Conservation (phyloP, 371 early-diverging fungal species). For the Blakeslea trispora region DNA sequence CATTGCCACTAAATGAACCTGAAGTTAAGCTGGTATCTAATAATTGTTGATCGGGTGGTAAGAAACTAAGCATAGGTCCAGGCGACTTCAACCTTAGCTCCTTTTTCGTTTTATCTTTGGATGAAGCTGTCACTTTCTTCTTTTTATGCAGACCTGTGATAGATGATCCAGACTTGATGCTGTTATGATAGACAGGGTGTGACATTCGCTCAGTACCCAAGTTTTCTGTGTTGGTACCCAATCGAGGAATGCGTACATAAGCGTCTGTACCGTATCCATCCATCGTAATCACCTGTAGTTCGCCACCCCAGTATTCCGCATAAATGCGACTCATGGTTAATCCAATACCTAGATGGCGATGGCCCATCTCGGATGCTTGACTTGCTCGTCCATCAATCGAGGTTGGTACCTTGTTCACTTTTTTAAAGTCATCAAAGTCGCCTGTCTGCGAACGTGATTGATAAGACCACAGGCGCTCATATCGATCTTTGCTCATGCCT, state of each 20-base stretch:
- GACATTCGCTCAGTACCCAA: constrained; percentile 43
- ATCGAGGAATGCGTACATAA: constrained; percentile 70
- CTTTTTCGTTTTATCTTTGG: constrained; percentile 6
- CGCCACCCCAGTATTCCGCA: constrained; percentile 82
- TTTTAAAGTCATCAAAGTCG: constrained; percentile 38
- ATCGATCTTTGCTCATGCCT: constrained; percentile 71
- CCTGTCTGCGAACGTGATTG: constrained; percentile 42
- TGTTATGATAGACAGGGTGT: constrained; percentile 24
- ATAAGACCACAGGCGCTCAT: constrained; percentile 82
- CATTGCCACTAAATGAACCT: constrained; percentile 21
- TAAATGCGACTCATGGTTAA: constrained; percentile 82
- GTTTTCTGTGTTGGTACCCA: constrained; percentile 66
- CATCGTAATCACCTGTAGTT: constrained; percentile 66
- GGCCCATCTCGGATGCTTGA: constrained; percentile 33
- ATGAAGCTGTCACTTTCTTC: constrained; percentile 8
- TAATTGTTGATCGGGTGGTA: constrained; percentile 16
- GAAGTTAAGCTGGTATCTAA: constrained; percentile 22
- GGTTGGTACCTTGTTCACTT: constrained; percentile 38
- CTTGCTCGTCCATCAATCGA: constrained; percentile 33
- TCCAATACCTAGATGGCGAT: constrained; percentile 71
- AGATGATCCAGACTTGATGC: constrained; percentile 1
- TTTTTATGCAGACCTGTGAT: not conserved
- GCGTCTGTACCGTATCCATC: constrained; percentile 84
- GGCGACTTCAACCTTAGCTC: constrained; percentile 12
- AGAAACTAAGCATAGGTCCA: not conserved